Conservation (phyloP, 176 grass and related monocot genomes). For the Chloris gayana region DNA sequence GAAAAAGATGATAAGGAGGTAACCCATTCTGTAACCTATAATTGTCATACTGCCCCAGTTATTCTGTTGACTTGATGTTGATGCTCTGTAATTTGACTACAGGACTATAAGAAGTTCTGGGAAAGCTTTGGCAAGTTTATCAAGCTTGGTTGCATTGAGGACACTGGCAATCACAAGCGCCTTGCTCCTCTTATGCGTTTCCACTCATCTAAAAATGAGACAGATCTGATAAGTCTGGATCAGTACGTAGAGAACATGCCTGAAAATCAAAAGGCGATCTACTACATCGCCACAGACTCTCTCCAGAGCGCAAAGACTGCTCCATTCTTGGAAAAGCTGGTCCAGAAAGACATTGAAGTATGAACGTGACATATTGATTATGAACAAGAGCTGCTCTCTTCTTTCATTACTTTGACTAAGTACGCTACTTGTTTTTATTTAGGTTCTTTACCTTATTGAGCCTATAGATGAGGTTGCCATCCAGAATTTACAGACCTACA, state of each 20-base stretch:
- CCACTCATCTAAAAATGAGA: slow-evolving; percentile 78
- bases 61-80: slow-evolving; percentile 8
- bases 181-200: slow-evolving; percentile 69
- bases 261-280: slow-evolving; percentile 79
- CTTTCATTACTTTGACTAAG: slow-evolving; percentile 1
- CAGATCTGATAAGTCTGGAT: slow-evolving; percentile 75
- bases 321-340: slow-evolving; percentile 80
- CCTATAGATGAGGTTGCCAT: slow-evolving; percentile 95
- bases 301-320: slow-evolving; percentile 81
- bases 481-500: slow-evolving; percentile 89
- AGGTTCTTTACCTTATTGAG: slow-evolving; percentile 83
- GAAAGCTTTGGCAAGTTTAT: slow-evolving; percentile 86
- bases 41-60: neutral
- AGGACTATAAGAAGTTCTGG: slow-evolving; percentile 93
- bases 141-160: slow-evolving; percentile 91
- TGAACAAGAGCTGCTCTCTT: neutral
- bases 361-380: slow-evolving; percentile 7
- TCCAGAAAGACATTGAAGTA: slow-evolving; percentile 85
- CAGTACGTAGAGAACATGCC: slow-evolving; percentile 82
- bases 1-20: slow-evolving; percentile 85
- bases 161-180: slow-evolving; percentile 84
- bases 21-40: neutral
- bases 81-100: slow-evolving; percentile 18
- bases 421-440: slow-evolving; percentile 28
- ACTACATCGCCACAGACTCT: slow-evolving; percentile 84